phyloP scores from a whole-genome alignment of 164 flowering plant species.

The Magnolia changhungtana region DNA sequence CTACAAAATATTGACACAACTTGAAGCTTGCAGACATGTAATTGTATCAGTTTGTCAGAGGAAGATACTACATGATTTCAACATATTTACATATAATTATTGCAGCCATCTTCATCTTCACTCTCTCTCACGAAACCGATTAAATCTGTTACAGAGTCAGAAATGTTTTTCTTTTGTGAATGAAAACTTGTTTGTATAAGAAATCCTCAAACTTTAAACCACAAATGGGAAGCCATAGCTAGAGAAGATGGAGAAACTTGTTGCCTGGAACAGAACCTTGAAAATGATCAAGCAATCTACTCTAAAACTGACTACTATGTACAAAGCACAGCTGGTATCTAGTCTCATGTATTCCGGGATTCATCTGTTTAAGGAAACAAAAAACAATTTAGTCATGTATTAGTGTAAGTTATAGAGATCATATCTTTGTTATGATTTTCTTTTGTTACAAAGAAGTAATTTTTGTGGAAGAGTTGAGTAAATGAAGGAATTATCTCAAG shows the following conservation, averaged over 20 bases:
- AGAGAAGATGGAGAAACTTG: neutral
- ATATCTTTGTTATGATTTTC: no score
- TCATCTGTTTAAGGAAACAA: no score
- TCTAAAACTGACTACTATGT: no score
- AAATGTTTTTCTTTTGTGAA: neutral
- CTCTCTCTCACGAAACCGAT: neutral
- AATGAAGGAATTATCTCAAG: no score
- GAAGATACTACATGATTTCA: neutral
- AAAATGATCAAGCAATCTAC: no score
- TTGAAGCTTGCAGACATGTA: neutral
- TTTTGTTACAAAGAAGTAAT: no score
- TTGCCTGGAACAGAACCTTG: neutral
- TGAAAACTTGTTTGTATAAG: neutral
- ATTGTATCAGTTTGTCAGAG: neutral
- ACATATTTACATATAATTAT: neutral
- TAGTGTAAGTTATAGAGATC: no score
- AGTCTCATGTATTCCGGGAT: no score
- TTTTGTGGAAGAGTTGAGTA: no score
- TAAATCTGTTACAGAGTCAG: neutral
- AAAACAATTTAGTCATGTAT: no score
- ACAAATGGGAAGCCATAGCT: neutral
- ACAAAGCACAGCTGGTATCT: no score
- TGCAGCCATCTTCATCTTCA: neutral
- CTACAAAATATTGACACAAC: neutral
- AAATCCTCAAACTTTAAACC: neutral